Evolutionary conservation across 768 basidiomycete species (phyloP).

Genomic region (Xerocomellus amylosporus): DNA sequence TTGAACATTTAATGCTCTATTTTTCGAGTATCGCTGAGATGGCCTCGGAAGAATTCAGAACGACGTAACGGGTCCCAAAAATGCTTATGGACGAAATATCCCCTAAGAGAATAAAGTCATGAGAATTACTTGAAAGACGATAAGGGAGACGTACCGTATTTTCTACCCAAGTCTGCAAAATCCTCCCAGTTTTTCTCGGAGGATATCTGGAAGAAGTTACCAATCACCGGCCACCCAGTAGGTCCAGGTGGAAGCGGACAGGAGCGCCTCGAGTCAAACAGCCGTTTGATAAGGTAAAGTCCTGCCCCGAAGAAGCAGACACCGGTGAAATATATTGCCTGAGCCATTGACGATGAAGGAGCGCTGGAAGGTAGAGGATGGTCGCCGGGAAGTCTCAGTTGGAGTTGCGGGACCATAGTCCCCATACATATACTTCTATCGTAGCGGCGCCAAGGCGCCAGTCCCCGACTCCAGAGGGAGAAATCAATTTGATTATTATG

Average conservation of each 20-base stretch:
- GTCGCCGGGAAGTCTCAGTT: background rate
- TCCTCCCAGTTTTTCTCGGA: constrained; percentile 48
- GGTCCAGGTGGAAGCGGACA: constrained; percentile 21
- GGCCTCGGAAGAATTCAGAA: constrained; percentile 47
- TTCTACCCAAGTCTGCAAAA: constrained; percentile 51
- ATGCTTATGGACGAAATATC: constrained; percentile 23
- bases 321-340: background rate
- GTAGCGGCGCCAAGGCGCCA: too few relatives aligned
- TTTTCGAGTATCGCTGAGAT: constrained; percentile 51
- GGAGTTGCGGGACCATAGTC: background rate
- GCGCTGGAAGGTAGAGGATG: background rate
- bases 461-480: too few relatives aligned
- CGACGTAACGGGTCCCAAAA: constrained; percentile 46
- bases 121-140: background rate
- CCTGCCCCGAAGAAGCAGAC: constrained; percentile 19
- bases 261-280: background rate
- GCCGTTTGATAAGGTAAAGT: constrained; percentile 3
- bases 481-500: too few relatives aligned
- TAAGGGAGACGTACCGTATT: constrained; percentile 40
- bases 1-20: constrained; percentile 51
- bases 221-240: constrained; percentile 41
- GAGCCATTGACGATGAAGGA: background rate
- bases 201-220: constrained; percentile 55
- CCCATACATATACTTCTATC: background rate
- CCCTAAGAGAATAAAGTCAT: constrained; percentile 21